phyloP scores from a whole-genome alignment of 257 asterid genomes.

The Fraxinus excelsior region DNA sequence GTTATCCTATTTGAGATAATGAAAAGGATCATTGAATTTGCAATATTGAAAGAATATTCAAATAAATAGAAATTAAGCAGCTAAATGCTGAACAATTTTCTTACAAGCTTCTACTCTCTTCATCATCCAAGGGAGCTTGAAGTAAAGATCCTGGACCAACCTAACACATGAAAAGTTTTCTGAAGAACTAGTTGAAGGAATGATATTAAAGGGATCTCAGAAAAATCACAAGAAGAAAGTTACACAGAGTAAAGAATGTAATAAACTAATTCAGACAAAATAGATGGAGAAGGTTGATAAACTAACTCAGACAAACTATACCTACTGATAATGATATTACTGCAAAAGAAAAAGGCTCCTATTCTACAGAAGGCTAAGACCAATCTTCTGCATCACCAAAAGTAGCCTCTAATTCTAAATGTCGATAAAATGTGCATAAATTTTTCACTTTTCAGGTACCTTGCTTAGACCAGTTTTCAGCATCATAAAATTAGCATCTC shows the following conservation, averaged over 20 bases:
- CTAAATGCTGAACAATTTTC: slow-evolving; percentile 27
- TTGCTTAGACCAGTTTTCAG: slow-evolving; percentile 12
- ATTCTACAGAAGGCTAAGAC: background rate
- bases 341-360: slow-evolving; percentile 13
- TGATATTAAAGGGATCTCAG: slow-evolving; percentile 3
- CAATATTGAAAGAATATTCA: slow-evolving; percentile 19
- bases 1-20: slow-evolving; percentile 65
- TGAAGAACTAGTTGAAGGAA: slow-evolving; percentile 23
- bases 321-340: background rate
- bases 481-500: slow-evolving; percentile 9
- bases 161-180: slow-evolving; percentile 38
- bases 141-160: slow-evolving; percentile 94
- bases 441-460: background rate
- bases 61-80: slow-evolving; percentile 17
- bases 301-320: background rate
- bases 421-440: background rate
- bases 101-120: slow-evolving; percentile 72
- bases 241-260: background rate
- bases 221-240: slow-evolving; percentile 15
- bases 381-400: slow-evolving; percentile 13
- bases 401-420: background rate
- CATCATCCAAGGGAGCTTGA: slow-evolving; percentile 93
- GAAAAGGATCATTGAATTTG: slow-evolving; percentile 25
- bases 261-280: background rate
- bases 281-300: slow-evolving; percentile 11